Base-by-base conservation (phyloP, 352 stramenopile species). In the Globisporangium barbulae region DNA sequence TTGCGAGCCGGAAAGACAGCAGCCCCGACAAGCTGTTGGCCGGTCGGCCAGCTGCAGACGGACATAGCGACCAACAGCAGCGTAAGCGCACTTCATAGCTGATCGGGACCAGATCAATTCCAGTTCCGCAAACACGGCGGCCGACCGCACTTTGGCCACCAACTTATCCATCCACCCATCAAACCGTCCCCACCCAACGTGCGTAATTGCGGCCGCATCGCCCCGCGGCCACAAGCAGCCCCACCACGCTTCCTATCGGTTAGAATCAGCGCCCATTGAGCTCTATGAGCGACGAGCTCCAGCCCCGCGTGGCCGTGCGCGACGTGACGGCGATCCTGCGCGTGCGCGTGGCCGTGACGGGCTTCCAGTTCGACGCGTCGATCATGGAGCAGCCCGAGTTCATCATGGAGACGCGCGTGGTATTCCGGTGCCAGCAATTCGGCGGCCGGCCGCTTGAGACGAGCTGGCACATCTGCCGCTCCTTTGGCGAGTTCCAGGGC, bases 331-430 rank as follows among this genome's bases (percentile, higher is more conserved):
- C 81, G 30, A 76, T 94, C 53, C 60, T 91, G 35, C 75, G 78
- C 31, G 76, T 91, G 42, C 35, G 21, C 19, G 74, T 93, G n/a
- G 59, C 60, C 39, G 81, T 94, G 30, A 67, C 81, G 25, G 74
- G 78, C 44, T 90, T 83, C 47, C 81, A 91, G 64, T 94, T 75
- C 64, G 84, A 94, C 71, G 61, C 75, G 48, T 84, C 74, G 10
- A 76, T 90, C 60, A 94, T 94, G 86, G 77, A 86, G 37, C 76
- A 92, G 44, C 81, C 86, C 6, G 86, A 94, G 72, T 94, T 90
- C 65, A 55, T 79, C 15, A 71, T 94, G 22, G 59, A 76, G 22
- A 90, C 81, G 10, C 59, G 63, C 58, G 72, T 93, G 21, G 75
- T 88, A 3, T 90, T 94, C 67, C 74, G 83, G 56, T 90, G 79